A percentile compares a stretch with the other conserved stretches of the same genome.
Evolutionary conservation across 148 eudicot genomes (phyloP).

Genomic region (Rhododendron kiyosumense): DNA sequence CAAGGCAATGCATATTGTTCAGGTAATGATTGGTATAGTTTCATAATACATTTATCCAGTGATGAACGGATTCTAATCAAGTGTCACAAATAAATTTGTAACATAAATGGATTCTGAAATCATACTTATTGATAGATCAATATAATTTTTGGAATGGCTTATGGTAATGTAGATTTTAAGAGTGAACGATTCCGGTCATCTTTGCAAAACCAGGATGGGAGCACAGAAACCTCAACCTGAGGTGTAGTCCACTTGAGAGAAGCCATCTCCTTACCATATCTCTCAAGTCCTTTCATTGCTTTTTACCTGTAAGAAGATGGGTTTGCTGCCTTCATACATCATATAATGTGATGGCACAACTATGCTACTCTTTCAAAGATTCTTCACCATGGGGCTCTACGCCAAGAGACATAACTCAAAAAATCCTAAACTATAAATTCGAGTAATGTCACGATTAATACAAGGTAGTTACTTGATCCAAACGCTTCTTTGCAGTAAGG

Average conservation of each 20-base stretch:
- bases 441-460: background rate
- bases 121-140: no score
- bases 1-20: no score
- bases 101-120: no score
- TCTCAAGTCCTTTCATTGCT: no score
- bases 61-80: background rate
- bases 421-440: background rate
- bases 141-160: no score
- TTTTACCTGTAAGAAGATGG: background rate
- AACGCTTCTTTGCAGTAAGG: background rate
- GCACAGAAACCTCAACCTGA: background rate
- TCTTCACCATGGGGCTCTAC: background rate
- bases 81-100: no score
- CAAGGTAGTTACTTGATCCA: background rate
- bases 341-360: background rate
- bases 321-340: background rate
- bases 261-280: background rate
- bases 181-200: background rate
- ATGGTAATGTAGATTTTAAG: no score
- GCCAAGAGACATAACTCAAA: background rate
- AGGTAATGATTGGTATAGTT: no score
- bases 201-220: background rate
- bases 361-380: background rate
- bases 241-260: background rate
- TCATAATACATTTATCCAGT: background rate